Base-by-base conservation (phyloP, 257 asterid genomes). In the Leptodermis oblonga region DNA sequence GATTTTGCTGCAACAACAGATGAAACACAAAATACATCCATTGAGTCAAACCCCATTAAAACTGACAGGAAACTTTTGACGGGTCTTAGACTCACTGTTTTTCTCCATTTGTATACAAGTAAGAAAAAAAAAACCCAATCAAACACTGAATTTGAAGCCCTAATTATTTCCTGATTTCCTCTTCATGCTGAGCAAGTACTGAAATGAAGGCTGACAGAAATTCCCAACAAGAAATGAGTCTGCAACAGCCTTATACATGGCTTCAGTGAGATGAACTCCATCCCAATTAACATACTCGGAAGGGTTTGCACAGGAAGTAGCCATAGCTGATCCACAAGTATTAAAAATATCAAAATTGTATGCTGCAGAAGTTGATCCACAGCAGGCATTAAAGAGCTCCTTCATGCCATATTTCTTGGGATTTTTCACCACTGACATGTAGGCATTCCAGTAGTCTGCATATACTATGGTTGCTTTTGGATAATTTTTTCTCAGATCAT, bases 201-300 rank as follows among this genome's bases (percentile, higher is more conserved):
- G 51, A 68, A 88, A 92, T 7, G 95, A 70, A 18, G 97, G 98
- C 0, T 76, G 77, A 36, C 76, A 65, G 73, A 63, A 74, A 2
- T 70, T 83, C 3, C 92, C 96, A 17, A 77, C 77, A 10, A 90
- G 52, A 43, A 88, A 83, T 13, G 75, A 67, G 6, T 74, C 54
- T 0, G 98, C 85, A 80, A 88, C 65, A 33, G 81, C 87, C 39
- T 77, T 84, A 26, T 93, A 81, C 95, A 86, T 87, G n/a, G 87
- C 96, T 54, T 93, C 98, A 0, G 98, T 93, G 33, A 90, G 83
- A 73, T 93, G 98, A 45, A 82, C 97, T 3, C 98, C 98, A 49
- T 93, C 98, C 98, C 98, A 93, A 34, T 90, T 93, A 10, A 90
- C 62, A 52, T 85, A 93, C 78, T 71, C 73, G 1, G 85, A 78